Percentiles rank a stretch among this genome's conserved stretches.
Evolutionary conservation across 768 basidiomycete genomes (phyloP).

Genomic region (Suillus hirtellus): DNA sequence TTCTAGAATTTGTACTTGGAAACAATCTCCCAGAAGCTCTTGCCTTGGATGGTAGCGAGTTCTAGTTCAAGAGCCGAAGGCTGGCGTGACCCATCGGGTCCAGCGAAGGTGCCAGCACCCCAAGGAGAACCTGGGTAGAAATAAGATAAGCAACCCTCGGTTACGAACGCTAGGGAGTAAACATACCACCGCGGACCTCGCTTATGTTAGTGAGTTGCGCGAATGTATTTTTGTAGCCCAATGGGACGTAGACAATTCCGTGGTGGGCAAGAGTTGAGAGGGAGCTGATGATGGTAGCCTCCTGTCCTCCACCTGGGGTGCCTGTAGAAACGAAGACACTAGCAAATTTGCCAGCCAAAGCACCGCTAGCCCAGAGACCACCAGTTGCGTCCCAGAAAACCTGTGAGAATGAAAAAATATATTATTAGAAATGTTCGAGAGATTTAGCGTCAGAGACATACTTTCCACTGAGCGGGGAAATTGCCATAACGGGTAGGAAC

Average conservation of each 20-base stretch:
- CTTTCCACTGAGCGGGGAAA: constrained; percentile 81
- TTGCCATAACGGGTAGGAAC: constrained; percentile 81
- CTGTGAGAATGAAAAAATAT: constrained; percentile 30
- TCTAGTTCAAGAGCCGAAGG: constrained; percentile 52
- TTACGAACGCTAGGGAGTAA: constrained; percentile 3
- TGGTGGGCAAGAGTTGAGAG: constrained; percentile 70
- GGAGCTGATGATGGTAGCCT: constrained; percentile 50
- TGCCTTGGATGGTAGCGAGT: constrained; percentile 53
- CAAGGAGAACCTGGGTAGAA: constrained; percentile 60
- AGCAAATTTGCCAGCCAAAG: constrained; percentile 74
- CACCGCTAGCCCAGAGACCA: constrained; percentile 57
- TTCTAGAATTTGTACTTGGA: constrained; percentile 36
- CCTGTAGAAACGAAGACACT: constrained; percentile 74
- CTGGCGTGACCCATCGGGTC: constrained; percentile 44
- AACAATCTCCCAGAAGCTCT: constrained; percentile 48
- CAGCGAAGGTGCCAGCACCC: constrained; percentile 71
- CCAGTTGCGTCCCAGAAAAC: constrained; percentile 79
- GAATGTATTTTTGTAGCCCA: constrained; percentile 62
- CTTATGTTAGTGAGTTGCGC: constrained; percentile 40
- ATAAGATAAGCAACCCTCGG: constrained; percentile 9
- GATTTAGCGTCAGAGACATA: constrained; percentile 24
- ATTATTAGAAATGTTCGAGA: constrained; percentile 9
- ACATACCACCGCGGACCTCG: constrained; percentile 61
- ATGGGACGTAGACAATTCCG: constrained; percentile 69
- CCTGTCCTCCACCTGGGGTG: constrained; percentile 76